Conservation (phyloP, 495 filamentous ascomycete species). For the Xylaria bambusicola region DNA sequence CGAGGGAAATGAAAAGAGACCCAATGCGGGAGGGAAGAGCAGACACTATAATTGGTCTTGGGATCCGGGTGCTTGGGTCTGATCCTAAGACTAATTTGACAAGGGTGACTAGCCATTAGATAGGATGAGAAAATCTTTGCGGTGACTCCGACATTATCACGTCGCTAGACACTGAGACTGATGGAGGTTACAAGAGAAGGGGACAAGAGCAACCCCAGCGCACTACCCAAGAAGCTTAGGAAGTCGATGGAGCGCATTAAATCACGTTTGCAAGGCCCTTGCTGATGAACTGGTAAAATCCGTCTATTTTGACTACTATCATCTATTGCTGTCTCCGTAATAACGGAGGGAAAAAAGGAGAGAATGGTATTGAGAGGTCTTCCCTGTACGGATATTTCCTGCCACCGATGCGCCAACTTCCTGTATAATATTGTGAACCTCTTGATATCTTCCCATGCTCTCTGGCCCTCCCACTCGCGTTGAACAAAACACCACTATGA, state of each 20-base stretch:
- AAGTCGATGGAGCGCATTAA: background rate
- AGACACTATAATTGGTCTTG: background rate
- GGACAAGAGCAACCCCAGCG: background rate
- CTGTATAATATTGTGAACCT: constrained; percentile 14
- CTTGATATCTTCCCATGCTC: constrained; percentile 10
- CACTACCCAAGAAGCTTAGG: too few relatives aligned
- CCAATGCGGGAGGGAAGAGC: background rate
- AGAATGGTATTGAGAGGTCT: constrained; percentile 1
- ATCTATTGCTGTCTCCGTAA: constrained; percentile 12
- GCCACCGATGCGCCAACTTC: constrained; percentile 10
- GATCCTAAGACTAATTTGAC: background rate
- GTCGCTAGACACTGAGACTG: too few relatives aligned
- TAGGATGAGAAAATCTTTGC: background rate
- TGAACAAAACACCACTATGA: constrained; percentile 15
- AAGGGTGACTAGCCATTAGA: background rate
- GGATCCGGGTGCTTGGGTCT: constrained; percentile 17
- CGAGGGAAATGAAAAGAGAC: background rate
- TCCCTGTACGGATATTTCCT: constrained; percentile 2
- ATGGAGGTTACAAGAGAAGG: background rate
- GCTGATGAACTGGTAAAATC: background rate
- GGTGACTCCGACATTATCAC: background rate
- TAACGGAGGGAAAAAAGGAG: background rate
- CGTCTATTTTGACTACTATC: constrained; percentile 7
- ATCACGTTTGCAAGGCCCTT: background rate
- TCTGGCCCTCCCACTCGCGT: constrained; percentile 3